Percentiles rank a stretch among this genome's conserved stretches.
These are phyloP conservation scores for Mangifera indica DNA, from an alignment of 345 rosid genomes.

Conservation along the genomic window DNA sequence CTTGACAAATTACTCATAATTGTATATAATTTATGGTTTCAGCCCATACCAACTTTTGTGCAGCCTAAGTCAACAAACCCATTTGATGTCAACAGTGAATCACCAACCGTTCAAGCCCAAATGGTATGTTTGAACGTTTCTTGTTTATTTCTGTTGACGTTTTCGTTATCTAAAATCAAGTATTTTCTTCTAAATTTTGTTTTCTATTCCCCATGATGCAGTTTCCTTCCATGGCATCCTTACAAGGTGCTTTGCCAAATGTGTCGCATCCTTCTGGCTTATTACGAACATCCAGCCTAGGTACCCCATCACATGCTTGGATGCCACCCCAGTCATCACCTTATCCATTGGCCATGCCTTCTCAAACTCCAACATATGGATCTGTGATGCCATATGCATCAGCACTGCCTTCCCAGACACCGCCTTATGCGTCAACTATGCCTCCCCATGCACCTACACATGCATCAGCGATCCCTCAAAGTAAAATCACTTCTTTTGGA, in stretches of 20 bases:
- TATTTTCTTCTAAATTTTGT: neutral
- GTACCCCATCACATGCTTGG: slow-evolving; percentile 49
- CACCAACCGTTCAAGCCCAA: slow-evolving; percentile 51
- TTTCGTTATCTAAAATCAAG: neutral
- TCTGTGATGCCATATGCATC: slow-evolving; percentile 43
- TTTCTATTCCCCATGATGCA: slow-evolving; percentile 30
- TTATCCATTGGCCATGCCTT: slow-evolving; percentile 43
- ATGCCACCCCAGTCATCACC: slow-evolving; percentile 39
- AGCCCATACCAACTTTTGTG: slow-evolving; percentile 56
- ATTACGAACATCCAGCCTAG: slow-evolving; percentile 44
- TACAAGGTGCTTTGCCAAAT: slow-evolving; percentile 65
- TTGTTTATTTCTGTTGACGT: neutral
- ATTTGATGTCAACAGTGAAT: slow-evolving; percentile 61
- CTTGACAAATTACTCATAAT: slow-evolving; percentile 10
- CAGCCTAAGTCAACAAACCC: slow-evolving; percentile 75
- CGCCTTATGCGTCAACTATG: slow-evolving; percentile 34
- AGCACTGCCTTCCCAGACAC: slow-evolving; percentile 41
- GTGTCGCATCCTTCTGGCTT: slow-evolving; percentile 46
- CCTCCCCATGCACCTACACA: slow-evolving; percentile 38
- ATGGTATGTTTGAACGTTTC: slow-evolving; percentile 42
- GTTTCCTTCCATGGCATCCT: slow-evolving; percentile 77
- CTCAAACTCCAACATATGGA: slow-evolving; percentile 41
- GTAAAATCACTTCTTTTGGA: slow-evolving; percentile 33
- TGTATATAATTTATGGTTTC: slow-evolving; percentile 26
- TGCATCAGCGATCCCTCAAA: slow-evolving; percentile 54